A percentile compares a stretch with the other conserved stretches of the same genome.
Conservation (phyloP, 441 rosid species). For the Gossypium lobatum region DNA sequence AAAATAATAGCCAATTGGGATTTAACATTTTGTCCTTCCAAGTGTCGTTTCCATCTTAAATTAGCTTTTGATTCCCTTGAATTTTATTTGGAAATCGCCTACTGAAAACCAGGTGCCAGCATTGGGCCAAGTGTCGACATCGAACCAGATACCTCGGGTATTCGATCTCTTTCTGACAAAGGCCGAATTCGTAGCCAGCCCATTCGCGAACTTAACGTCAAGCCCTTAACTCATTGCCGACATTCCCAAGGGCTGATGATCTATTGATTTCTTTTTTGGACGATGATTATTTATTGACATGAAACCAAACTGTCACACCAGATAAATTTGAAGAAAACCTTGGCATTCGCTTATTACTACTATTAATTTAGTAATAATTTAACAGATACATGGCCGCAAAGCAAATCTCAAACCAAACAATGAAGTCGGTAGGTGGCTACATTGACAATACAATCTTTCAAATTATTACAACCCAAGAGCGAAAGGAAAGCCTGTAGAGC, state of each 20-base stretch:
- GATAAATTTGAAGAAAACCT: background rate
- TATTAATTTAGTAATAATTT: background rate
- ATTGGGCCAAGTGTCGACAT: background rate
- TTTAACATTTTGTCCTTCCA: background rate
- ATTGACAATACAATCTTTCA: background rate
- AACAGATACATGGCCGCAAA: background rate
- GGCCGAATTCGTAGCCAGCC: background rate
- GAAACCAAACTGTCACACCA: background rate
- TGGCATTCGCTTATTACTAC: background rate
- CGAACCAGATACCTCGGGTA: background rate
- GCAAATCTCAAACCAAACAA: background rate
- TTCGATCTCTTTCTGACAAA: background rate
- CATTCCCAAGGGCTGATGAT: too few species aligned
- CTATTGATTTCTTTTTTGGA: too few species aligned
- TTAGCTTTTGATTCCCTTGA: background rate
- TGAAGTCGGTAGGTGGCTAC: background rate
- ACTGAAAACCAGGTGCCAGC: background rate
- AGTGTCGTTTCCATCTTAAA: background rate
- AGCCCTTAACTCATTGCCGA: too few species aligned
- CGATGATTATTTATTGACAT: background rate
- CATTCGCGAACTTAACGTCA: background rate
- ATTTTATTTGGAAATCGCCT: background rate
- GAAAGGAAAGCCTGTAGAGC: slow-evolving; percentile 65
- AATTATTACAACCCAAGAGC: slow-evolving; percentile 41
- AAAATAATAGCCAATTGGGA: background rate